Conservation (phyloP, 2,329 filamentous ascomycete species). For the Pseudogymnoascus sp. region DNA sequence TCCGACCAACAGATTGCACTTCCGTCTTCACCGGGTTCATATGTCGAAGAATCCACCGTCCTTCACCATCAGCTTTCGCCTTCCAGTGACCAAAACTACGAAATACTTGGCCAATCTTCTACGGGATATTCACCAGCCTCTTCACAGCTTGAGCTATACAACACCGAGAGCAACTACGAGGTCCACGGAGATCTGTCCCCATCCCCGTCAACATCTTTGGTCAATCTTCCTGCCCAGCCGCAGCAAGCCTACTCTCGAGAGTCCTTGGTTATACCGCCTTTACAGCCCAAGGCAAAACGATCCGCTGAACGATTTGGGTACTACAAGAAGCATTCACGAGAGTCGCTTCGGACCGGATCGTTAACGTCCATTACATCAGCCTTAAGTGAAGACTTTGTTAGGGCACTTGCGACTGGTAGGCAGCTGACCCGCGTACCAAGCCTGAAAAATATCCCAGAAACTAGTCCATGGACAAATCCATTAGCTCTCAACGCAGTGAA, state of each 20-base stretch:
- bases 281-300: slow-evolving; percentile 39
- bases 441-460: slow-evolving; percentile 16
- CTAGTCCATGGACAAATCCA: slow-evolving; percentile 29
- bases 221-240: slow-evolving; percentile 14
- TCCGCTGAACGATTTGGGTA: slow-evolving; percentile 43
- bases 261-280: slow-evolving; percentile 49
- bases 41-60: slow-evolving; percentile 7
- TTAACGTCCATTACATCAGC: slow-evolving; percentile 48
- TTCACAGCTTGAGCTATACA: slow-evolving; percentile 11
- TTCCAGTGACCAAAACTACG: slow-evolving; percentile 36
- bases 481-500: slow-evolving; percentile 23
- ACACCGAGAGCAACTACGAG: slow-evolving; percentile 41
- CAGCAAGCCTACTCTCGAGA: slow-evolving; percentile 47
- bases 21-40: background rate
- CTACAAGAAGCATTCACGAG: slow-evolving; percentile 42
- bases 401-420: slow-evolving; percentile 34
- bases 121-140: slow-evolving; percentile 25
- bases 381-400: slow-evolving; percentile 30
- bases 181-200: slow-evolving; percentile 38
- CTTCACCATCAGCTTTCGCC: slow-evolving; percentile 1
- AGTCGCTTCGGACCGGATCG: slow-evolving; percentile 45
- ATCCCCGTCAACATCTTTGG: slow-evolving; percentile 29
- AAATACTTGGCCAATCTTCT: slow-evolving; percentile 44
- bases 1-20: slow-evolving; percentile 2
- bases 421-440: slow-evolving; percentile 28